These are phyloP conservation scores for Trametes sanguinea DNA, from an alignment of 768 basidiomycete genomes.

Conservation along the genomic window DNA sequence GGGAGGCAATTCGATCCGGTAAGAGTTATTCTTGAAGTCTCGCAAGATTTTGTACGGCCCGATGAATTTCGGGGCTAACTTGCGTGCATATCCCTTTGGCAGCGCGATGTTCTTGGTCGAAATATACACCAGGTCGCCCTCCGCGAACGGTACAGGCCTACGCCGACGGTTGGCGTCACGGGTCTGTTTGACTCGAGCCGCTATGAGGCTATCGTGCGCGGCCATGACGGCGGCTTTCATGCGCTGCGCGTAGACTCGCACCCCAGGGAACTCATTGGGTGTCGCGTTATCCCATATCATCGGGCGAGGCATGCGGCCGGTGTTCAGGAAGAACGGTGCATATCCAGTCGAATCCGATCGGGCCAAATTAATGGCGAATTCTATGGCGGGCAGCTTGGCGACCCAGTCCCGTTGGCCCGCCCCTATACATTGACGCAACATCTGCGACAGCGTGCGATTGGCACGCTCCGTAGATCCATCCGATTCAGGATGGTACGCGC, in stretches of 20 bases:
- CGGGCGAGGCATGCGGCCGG: constrained; percentile 25
- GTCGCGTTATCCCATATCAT: constrained; percentile 32
- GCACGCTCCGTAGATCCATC: constrained; percentile 32
- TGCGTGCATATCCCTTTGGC: constrained; percentile 36
- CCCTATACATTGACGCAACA: constrained; percentile 15
- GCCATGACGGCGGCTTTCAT: constrained; percentile 29
- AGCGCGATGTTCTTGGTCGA: constrained; percentile 40
- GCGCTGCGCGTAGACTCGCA: constrained; percentile 29
- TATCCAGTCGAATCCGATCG: constrained; percentile 38
- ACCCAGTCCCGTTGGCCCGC: constrained; percentile 34
- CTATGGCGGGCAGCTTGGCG: constrained; percentile 32
- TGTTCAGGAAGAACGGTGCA: constrained; percentile 36
- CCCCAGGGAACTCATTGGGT: constrained; percentile 24
- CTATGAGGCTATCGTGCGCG: constrained; percentile 44
- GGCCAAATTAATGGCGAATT: constrained; percentile 43
- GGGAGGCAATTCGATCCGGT: constrained; percentile 34
- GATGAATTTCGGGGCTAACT: constrained; percentile 41
- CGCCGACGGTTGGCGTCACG: constrained; percentile 32
- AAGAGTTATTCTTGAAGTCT: constrained; percentile 27
- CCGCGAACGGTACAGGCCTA: constrained; percentile 18
- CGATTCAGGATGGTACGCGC: constrained; percentile 33
- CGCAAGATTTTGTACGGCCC: constrained; percentile 39
- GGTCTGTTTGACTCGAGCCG: constrained; percentile 34
- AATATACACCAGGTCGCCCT: constrained; percentile 39
- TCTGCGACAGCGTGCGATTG: constrained; percentile 24